These are phyloP conservation scores for Anisodus acutangulus DNA, from an alignment of 257 asterid species.

Conservation along the genomic window DNA sequence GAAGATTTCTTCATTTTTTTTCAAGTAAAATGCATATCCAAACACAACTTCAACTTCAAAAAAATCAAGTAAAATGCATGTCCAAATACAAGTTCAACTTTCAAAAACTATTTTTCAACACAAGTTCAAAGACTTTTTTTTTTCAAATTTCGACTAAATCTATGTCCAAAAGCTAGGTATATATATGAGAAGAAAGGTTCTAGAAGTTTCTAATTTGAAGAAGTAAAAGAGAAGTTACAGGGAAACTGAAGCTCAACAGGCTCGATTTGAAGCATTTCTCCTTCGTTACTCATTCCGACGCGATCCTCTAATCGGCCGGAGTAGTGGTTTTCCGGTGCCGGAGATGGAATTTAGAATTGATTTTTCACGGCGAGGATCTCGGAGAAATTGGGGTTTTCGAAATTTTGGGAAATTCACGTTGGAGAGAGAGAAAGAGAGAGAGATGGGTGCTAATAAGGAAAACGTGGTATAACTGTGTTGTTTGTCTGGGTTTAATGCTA, in stretches of 20 bases:
- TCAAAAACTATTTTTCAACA: too few species aligned
- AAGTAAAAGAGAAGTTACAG: neutral
- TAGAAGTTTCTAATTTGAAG: neutral
- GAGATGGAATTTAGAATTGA: neutral
- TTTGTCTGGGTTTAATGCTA: neutral
- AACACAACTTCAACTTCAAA: too few species aligned
- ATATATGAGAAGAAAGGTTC: neutral
- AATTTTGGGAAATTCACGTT: neutral
- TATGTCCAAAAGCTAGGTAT: too few species aligned
- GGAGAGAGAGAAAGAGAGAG: neutral
- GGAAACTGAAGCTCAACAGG: slow-evolving; percentile 43
- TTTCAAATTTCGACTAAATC: too few species aligned
- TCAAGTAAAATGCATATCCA: too few species aligned
- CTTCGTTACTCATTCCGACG: slow-evolving; percentile 49
- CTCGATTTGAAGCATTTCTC: slow-evolving; percentile 61
- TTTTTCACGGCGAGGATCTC: slow-evolving; percentile 14
- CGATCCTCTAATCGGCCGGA: slow-evolving; percentile 47
- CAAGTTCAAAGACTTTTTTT: too few species aligned
- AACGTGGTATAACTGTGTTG: neutral
- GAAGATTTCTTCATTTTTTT: too few species aligned
- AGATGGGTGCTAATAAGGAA: neutral
- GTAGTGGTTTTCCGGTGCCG: slow-evolving; percentile 32
- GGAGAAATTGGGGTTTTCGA: neutral
- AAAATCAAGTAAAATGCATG: too few species aligned
- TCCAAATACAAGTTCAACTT: too few species aligned